Evolutionary conservation across 371 early-diverging fungal genomes (phyloP), one percentile per base, ranked within the genome.

Genomic region (Syncephalastrum racemosum): DNA sequence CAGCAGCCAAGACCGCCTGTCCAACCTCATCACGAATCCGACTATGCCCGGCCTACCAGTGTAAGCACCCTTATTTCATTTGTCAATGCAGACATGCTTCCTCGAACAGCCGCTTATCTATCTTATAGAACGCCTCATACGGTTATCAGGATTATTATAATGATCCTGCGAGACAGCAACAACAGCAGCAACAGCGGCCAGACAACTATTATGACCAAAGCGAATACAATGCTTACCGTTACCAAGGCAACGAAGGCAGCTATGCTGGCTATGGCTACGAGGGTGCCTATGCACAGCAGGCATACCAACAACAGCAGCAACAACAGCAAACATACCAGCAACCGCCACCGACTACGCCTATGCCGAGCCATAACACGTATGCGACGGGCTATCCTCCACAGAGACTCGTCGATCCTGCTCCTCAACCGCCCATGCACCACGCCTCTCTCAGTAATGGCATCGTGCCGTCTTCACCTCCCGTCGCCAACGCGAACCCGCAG

Each of bases 281-380:
- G 31, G 22, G 47, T 40, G 48, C 53, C 6, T 41, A 46, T 41
- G 27, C 42, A 39, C 47, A 50, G 3, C 76, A 41, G 85, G 36
- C 50, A 13, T 27, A 47, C 36, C 43, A 53, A 4, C 42, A 53
- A 16, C 50, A 59, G 19, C 42, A 47, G 13, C 36, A 31, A 3
- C 76, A 41, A 3, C 76, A 41, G 85, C 44, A 53, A 13, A 40
- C 39, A 22, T 31, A 53, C 10, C 42, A 54, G 18, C 51, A 59
- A 18, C 42, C 39, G 6, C 31, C 53, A 14, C 53, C 59, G 24
- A 47, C 60, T 6, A 53, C 59, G 4, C 47, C 54, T 22, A 56
- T 56, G 56, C 56, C 56, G 12, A 56, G 46, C 39, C 56, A 54
- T 19, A 41, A 22, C 31, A 53, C 43, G n/a, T 59, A 59, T 46